A percentile compares a stretch with the other conserved stretches of the same genome.
Conservation (phyloP, 2,329 filamentous ascomycete genomes). For the Neophaeococcomyces mojaviensis region DNA sequence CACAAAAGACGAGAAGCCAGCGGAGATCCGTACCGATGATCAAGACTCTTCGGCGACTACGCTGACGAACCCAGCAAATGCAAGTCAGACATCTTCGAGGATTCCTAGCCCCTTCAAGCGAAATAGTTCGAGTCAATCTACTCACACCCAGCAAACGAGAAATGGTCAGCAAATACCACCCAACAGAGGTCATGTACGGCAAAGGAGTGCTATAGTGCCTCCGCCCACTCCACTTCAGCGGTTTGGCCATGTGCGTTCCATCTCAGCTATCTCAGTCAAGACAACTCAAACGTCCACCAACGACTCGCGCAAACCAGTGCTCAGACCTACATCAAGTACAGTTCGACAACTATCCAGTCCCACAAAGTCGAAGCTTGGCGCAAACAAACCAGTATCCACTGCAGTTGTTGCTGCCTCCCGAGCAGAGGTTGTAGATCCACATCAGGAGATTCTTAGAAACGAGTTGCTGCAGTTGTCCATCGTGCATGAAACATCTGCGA, state of each 20-base stretch:
- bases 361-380: not conserved
- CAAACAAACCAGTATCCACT: not conserved
- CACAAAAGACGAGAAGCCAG: not conserved
- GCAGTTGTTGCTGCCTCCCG: not conserved
- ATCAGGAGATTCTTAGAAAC: conserved; percentile 21
- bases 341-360: not conserved
- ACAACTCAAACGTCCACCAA: not conserved
- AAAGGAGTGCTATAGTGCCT: conserved; percentile 5
- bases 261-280: not conserved
- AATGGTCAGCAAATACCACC: not conserved
- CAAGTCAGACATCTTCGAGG: not conserved
- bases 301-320: not conserved
- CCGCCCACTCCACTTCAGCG: not conserved
- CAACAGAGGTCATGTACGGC: conserved; percentile 1
- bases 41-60: not conserved
- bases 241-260: not conserved
- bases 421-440: not conserved
- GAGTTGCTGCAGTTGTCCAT: conserved; percentile 39
- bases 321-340: not conserved
- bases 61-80: not conserved
- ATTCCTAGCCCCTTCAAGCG: conserved; percentile 6
- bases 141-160: not conserved
- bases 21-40: not conserved
- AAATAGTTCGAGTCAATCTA: not conserved
- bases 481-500: conserved; percentile 25